Evolutionary conservation across 306 rosid genomes (phyloP), one percentile per base, ranked within the genome.

Genomic region (Ormosia emarginata): DNA sequence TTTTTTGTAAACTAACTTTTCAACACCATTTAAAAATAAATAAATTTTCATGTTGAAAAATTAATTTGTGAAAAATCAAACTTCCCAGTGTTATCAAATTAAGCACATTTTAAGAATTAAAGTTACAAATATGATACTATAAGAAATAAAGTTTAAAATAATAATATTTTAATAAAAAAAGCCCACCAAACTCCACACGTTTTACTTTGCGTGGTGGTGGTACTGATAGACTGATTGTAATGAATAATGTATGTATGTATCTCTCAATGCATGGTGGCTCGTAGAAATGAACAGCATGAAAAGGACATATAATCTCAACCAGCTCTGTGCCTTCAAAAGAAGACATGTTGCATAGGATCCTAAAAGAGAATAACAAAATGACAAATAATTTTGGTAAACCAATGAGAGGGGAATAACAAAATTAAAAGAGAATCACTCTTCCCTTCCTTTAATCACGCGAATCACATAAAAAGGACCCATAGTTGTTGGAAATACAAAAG

Each of bases 401-500:
- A 53, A 55, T 34, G 46, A 29, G 65, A 62, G 39, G 43, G 33
- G 29, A 7, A 66, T 74, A n/a, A 80, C 72, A 62, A 4, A 34
- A 33, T 4, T 12, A 30, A 77, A 41, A 61, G 2, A 36, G 4
- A 69, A 65, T 67, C 71, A 18, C 6, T 55, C 33, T 59, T 75
- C 18, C 4, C 40, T 37, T 6, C 82, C 90, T 81, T 66, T 43
- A 86, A 86, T 87, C 89, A 83, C 89, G 90, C 75, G 64, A 82
- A 74, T 69, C 58, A 75, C 81, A 67, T 78, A 55, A 71, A 83
- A 88, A 75, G 75, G 62, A 59, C 61, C 50, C 55, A 47, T 17
- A 1, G 75, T 82, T 85, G 73, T 90, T 83, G 90, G 94, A 81
- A 85, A 87, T 76, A 64, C 50, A 56, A 76, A 90, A 79, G 33